These are phyloP conservation scores for Penicillium silybi DNA, from an alignment of 495 filamentous ascomycete genomes.

Conservation along the genomic window DNA sequence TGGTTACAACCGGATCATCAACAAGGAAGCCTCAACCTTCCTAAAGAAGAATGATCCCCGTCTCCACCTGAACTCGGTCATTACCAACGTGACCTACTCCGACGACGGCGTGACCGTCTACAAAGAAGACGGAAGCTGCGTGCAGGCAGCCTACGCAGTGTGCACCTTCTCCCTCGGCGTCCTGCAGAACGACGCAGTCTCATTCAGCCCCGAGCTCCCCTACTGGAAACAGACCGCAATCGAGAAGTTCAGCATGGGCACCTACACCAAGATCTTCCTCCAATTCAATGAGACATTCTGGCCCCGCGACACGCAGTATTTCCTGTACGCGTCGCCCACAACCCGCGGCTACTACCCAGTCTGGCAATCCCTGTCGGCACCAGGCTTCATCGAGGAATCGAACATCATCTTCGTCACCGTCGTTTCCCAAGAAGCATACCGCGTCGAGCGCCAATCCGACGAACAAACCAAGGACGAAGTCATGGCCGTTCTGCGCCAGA, in stretches of 20 bases:
- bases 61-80: constrained; percentile 55
- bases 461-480: constrained; percentile 57
- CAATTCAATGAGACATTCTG: constrained; percentile 72
- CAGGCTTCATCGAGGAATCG: constrained; percentile 58
- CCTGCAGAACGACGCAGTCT: constrained; percentile 59
- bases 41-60: constrained; percentile 53
- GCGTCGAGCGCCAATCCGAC: constrained; percentile 60
- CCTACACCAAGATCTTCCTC: constrained; percentile 76
- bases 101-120: constrained; percentile 53
- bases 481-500: constrained; percentile 57
- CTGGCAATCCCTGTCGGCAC: constrained; percentile 61
- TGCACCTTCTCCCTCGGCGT: constrained; percentile 65
- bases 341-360: constrained; percentile 66
- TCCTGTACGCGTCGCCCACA: constrained; percentile 63
- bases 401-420: constrained; percentile 73
- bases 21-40: constrained; percentile 58
- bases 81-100: constrained; percentile 56
- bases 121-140: constrained; percentile 53
- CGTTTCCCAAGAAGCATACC: constrained; percentile 55
- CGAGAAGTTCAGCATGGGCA: constrained; percentile 66
- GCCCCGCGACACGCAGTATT: constrained; percentile 62
- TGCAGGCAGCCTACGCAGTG: constrained; percentile 57
- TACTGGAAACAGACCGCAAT: constrained; percentile 65
- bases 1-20: constrained; percentile 61
- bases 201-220: constrained; percentile 59